These are phyloP conservation scores for Boletus sp. DNA, from an alignment of 1,284 basidiomycete genomes.

Conservation along the genomic window DNA sequence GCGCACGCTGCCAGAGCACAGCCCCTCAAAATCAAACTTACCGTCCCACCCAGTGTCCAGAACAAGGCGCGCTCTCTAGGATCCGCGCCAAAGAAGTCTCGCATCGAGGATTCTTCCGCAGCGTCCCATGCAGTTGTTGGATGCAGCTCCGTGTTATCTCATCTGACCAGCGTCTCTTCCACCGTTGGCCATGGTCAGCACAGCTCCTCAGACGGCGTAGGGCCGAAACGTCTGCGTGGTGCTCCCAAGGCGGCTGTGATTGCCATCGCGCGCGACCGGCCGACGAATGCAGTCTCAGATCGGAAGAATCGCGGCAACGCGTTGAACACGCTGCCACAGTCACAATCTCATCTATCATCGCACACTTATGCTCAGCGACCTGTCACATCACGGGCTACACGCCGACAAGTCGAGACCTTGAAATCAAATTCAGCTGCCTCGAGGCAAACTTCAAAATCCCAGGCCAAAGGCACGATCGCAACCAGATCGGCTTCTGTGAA, in stretches of 20 bases:
- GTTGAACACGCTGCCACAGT: constrained; percentile 31
- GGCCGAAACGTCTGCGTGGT: constrained; percentile 51
- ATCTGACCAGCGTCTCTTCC: constrained; percentile 18
- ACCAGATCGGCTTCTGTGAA: constrained; percentile 35
- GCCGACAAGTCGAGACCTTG: constrained; percentile 19
- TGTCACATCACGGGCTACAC: constrained; percentile 26
- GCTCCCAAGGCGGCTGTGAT: constrained; percentile 45
- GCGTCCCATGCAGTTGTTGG: constrained; percentile 17
- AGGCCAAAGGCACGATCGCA: constrained; percentile 40
- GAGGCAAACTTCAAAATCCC: constrained; percentile 32
- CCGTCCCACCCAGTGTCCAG: constrained; percentile 53
- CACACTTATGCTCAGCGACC: constrained; percentile 20
- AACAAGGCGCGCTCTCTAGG: constrained; percentile 36
- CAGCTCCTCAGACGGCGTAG: constrained; percentile 29
- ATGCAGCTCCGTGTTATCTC: constrained; percentile 16
- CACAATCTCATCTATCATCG: constrained; percentile 35
- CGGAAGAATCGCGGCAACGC: constrained; percentile 28
- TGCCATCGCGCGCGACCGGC: constrained; percentile 26
- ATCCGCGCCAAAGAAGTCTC: constrained; percentile 24
- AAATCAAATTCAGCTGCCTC: constrained; percentile 35
- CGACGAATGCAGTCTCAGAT: constrained; percentile 22
- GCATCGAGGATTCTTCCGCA: constrained; percentile 14
- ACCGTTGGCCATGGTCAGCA: constrained; percentile 28
- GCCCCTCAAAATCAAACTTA: constrained; percentile 72
- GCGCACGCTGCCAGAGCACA: constrained; percentile 31